These are phyloP conservation scores for Dictyostelium firmibasis DNA, from an alignment of 78 protist species.

Conservation along the genomic window DNA sequence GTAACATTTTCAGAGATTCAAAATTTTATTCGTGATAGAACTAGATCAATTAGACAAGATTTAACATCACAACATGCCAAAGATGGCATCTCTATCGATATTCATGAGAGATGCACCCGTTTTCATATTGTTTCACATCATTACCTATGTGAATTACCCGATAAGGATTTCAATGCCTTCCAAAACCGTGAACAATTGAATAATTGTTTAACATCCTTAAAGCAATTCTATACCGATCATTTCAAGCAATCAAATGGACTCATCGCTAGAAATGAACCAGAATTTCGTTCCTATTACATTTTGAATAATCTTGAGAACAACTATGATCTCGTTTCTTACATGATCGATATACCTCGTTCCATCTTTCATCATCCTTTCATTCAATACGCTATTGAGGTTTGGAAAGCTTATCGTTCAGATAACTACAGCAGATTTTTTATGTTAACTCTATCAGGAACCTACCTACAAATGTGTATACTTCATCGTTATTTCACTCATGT, in stretches of 20 bases:
- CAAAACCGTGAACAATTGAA: conserved; percentile 57
- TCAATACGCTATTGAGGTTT: conserved; percentile 49
- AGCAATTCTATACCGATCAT: conserved; percentile 56
- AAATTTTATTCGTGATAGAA: conserved; percentile 65
- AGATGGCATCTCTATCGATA: conserved; percentile 37
- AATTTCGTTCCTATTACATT: conserved; percentile 28
- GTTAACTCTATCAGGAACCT: conserved; percentile 8
- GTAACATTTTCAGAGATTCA: conserved; percentile 52
- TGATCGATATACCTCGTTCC: conserved; percentile 25
- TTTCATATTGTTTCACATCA: conserved; percentile 71
- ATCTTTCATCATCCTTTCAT: conserved; percentile 42
- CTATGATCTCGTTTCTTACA: conserved; percentile 18
- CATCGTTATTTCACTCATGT: conserved; percentile 36
- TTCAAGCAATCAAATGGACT: background rate
- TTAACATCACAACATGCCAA: conserved; percentile 36
- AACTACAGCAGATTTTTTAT: conserved; percentile 52
- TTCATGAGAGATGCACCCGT: conserved; percentile 64
- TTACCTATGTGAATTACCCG: conserved; percentile 34
- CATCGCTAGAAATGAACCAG: conserved; percentile 21
- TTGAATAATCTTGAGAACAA: conserved; percentile 23
- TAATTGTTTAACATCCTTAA: conserved; percentile 49
- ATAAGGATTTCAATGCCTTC: conserved; percentile 44
- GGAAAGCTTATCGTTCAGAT: conserved; percentile 38
- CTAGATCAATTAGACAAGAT: conserved; percentile 56
- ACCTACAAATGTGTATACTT: conserved; percentile 28